phyloP scores from a whole-genome alignment of 495 filamentous ascomycete species.

The Aspergillus funiculosus region DNA sequence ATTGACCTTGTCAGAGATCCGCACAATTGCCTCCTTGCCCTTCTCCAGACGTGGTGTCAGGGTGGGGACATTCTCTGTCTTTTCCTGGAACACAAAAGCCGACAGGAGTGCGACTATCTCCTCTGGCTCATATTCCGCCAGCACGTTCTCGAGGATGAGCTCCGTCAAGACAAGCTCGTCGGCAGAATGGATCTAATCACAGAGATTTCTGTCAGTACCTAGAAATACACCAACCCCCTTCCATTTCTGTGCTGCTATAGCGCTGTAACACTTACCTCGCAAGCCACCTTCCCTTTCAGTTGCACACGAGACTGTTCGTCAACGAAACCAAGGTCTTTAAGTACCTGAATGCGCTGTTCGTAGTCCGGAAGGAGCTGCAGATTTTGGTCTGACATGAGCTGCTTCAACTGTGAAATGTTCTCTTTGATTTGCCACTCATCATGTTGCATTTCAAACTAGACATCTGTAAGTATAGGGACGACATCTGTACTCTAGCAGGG shows the following conservation, averaged over 20 bases:
- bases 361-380: slow-evolving; percentile 97
- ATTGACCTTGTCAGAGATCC: slow-evolving; percentile 87
- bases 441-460: slow-evolving; percentile 80
- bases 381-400: slow-evolving; percentile 91
- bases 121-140: slow-evolving; percentile 90
- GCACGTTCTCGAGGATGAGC: slow-evolving; percentile 90
- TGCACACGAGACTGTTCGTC: slow-evolving; percentile 78
- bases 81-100: slow-evolving; percentile 97
- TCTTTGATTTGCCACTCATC: slow-evolving; percentile 92
- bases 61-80: slow-evolving; percentile 79
- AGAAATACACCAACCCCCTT: background rate
- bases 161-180: slow-evolving; percentile 98
- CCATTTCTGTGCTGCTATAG: background rate
- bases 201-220: background rate
- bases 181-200: slow-evolving; percentile 73
- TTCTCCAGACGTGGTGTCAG: slow-evolving; percentile 77
- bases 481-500: background rate
- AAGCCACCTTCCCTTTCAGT: slow-evolving; percentile 96
- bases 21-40: slow-evolving; percentile 79
- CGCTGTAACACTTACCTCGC: slow-evolving; percentile 52
- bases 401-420: slow-evolving; percentile 76
- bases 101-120: slow-evolving; percentile 94
- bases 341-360: slow-evolving; percentile 84
- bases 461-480: slow-evolving; percentile 7
- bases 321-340: slow-evolving; percentile 86